A percentile compares a stretch with the other conserved stretches of the same genome.
phyloP scores from a whole-genome alignment of 2,329 filamentous ascomycete genomes.

The Cordyceps militaris region DNA sequence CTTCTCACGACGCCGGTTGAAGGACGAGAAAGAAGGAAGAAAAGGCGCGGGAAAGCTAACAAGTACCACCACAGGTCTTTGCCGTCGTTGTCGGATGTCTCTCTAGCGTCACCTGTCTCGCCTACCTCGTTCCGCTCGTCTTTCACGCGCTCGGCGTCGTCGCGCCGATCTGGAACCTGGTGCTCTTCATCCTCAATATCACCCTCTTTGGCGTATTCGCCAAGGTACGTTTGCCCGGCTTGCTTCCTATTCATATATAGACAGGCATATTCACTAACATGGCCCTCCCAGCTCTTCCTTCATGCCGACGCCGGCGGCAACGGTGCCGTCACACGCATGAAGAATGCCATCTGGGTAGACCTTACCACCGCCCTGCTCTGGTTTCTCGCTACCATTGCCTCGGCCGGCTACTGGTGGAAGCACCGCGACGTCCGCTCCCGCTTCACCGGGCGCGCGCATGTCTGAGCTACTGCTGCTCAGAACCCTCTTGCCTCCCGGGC shows the following conservation, averaged over 20 bases:
- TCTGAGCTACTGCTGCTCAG: conserved; percentile 26
- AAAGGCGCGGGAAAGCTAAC: not conserved
- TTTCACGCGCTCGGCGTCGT: conserved; percentile 39
- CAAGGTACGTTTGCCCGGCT: conserved; percentile 34
- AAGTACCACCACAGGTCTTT: conserved; percentile 46
- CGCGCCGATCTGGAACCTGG: conserved; percentile 60
- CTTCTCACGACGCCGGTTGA: not conserved
- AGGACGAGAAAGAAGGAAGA: not conserved
- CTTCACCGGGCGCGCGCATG: conserved; percentile 53
- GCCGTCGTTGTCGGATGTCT: conserved; percentile 64
- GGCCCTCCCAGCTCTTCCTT: conserved; percentile 57
- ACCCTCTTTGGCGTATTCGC: conserved; percentile 79
- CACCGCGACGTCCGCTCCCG: conserved; percentile 44
- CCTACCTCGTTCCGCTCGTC: conserved; percentile 60
- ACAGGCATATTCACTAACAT: not conserved
- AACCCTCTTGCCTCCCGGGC: no score
- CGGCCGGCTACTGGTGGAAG: conserved; percentile 52
- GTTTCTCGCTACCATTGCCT: conserved; percentile 55
- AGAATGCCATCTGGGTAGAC: conserved; percentile 80
- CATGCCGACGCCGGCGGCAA: conserved; percentile 58
- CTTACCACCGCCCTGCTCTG: conserved; percentile 69
- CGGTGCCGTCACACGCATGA: conserved; percentile 64
- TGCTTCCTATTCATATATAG: not conserved
- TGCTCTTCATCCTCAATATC: conserved; percentile 74
- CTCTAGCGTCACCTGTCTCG: conserved; percentile 54